Percentiles rank a stretch among this genome's conserved stretches.
Evolutionary conservation across 2,329 filamentous ascomycete species (phyloP).

Genomic region (Colletotrichum sublineola): DNA sequence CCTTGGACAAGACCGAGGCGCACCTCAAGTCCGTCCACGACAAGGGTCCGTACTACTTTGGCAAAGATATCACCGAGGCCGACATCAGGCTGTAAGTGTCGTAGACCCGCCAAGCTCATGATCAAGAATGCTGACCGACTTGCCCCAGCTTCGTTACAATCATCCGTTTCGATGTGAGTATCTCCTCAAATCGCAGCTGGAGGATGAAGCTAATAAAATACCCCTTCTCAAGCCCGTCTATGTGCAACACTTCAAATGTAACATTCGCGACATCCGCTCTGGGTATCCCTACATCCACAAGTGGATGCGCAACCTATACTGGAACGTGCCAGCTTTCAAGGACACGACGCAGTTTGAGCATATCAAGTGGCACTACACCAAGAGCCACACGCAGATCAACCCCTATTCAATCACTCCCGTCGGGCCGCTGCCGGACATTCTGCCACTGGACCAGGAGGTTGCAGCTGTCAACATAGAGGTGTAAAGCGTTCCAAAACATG

Average conservation of each 20-base stretch:
- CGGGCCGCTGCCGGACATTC: constrained; percentile 85
- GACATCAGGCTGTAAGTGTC: constrained; percentile 77
- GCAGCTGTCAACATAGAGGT: constrained; percentile 58
- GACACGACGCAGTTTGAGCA: constrained; percentile 93
- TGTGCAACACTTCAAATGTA: constrained; percentile 91
- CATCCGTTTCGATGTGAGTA: constrained; percentile 74
- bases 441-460: constrained; percentile 85
- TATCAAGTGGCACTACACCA: constrained; percentile 84
- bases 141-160: constrained; percentile 72
- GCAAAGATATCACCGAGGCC: constrained; percentile 81
- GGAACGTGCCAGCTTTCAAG: constrained; percentile 82
- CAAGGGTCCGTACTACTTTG: constrained; percentile 79
- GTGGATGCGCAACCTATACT: constrained; percentile 89
- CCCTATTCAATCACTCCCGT: constrained; percentile 82
- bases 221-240: constrained; percentile 69
- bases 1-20: constrained; percentile 81
- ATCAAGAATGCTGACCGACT: background rate
- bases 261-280: constrained; percentile 84
- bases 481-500: background rate
- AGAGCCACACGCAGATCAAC: constrained; percentile 75
- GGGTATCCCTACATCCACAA: constrained; percentile 85
- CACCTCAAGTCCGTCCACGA: constrained; percentile 66
- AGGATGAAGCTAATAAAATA: constrained; percentile 15
- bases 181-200: background rate
- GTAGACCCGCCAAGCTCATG: background rate